Base-by-base conservation (phyloP, 2,329 filamentous ascomycete species). In the Tolypocladium ophioglossoides region DNA sequence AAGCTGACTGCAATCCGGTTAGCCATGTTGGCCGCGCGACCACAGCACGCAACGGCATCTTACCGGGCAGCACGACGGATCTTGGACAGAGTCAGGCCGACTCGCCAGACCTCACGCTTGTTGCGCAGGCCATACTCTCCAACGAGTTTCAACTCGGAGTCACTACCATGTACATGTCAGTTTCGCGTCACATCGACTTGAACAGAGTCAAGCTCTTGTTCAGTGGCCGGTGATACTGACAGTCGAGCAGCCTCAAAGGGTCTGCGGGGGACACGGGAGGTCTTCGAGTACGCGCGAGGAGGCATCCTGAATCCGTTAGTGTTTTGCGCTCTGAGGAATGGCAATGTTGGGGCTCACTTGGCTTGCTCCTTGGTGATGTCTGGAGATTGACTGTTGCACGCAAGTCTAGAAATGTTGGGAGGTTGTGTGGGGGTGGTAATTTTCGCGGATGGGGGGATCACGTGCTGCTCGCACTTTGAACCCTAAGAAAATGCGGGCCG, bases 61-160 rank as follows among this genome's bases (percentile, higher is more conserved):
- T 89, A 96, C 92, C 94, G 94, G 76, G 94, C 94, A 87, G 94
- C 94, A 96, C 94, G 94, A 91, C 94, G 94, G 72, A 99, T 99
- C 87, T 97, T 97, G 82, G 94, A 97, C 74, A 99, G 87, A 72
- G 92, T 96, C 78, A 99, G 87, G 85, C 90, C 87, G 79, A 99
- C 94, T 79, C 94, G 91, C 94, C 94, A 99, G 74, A 99, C 94
- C 85, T 99, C 94, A 84, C 94, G 92, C 91, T 99, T 99, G 85
- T 99, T 99, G 80, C 91, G 89, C 71, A 99, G 90, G 80, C 94
- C 94, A 84, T 95, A 99, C 83, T 99, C 94, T 80, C 94, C 94
- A 72, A 99, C 92, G 78, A 94, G 87, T 89, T 99, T 99, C 79
- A 99, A 82, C 83, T 99, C 94, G 73, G 91, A 90, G 83, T 99